A percentile compares a stretch with the other conserved stretches of the same genome.
Evolutionary conservation across 768 basidiomycete species (phyloP).

Genomic region (Leccinum obscurum): DNA sequence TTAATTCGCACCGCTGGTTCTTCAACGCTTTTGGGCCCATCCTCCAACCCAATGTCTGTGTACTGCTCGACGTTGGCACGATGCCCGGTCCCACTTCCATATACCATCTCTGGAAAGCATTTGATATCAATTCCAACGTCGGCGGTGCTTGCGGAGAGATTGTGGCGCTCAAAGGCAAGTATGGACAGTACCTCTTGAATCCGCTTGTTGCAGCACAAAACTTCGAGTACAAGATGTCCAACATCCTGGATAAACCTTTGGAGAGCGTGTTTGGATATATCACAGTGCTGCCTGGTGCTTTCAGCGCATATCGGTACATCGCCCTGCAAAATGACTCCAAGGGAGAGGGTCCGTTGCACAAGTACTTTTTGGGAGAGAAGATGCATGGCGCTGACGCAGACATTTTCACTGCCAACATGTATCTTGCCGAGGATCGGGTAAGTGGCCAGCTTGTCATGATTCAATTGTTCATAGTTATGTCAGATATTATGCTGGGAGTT

Average conservation of each 20-base stretch:
- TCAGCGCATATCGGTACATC: conserved; percentile 89
- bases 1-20: conserved; percentile 94
- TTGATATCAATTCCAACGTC: conserved; percentile 88
- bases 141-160: conserved; percentile 97
- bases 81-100: conserved; percentile 87
- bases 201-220: conserved; percentile 90
- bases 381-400: conserved; percentile 88
- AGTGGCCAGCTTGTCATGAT: conserved; percentile 21
- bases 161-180: conserved; percentile 87
- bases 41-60: conserved; percentile 88
- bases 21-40: conserved; percentile 87
- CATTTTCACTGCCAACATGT: conserved; percentile 97
- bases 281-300: conserved; percentile 89
- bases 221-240: conserved; percentile 93
- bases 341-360: conserved; percentile 88
- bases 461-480: conserved; percentile 17
- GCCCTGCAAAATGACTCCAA: conserved; percentile 77
- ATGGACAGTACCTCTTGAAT: conserved; percentile 74
- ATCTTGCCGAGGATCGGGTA: conserved; percentile 86
- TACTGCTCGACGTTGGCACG: conserved; percentile 85
- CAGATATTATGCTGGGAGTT: conserved; percentile 96
- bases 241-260: conserved; percentile 90
- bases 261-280: conserved; percentile 94
- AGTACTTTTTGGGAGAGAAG: conserved; percentile 97
- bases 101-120: conserved; percentile 94